These are phyloP conservation scores for Apophysomyces variabilis DNA, from an alignment of 371 early-diverging fungal species.

Conservation along the genomic window DNA sequence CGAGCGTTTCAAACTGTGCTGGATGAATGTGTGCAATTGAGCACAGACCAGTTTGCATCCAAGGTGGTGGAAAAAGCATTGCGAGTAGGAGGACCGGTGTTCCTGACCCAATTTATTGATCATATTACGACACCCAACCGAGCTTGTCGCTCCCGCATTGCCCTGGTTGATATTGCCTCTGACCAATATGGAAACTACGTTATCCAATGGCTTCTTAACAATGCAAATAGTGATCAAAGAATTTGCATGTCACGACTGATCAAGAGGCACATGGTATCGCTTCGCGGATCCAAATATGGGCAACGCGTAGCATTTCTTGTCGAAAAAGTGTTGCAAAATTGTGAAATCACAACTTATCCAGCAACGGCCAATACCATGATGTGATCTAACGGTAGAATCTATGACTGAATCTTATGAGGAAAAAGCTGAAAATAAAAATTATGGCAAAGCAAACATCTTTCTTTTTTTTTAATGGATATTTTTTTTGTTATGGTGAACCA, in stretches of 20 bases:
- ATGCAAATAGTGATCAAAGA: conserved; percentile 65
- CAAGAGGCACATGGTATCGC: conserved; percentile 69
- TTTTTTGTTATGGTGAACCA: too few species aligned
- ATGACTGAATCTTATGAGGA: too few species aligned
- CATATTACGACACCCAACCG: conserved; percentile 24
- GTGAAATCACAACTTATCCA: conserved; percentile 38
- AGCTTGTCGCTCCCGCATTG: conserved; percentile 44
- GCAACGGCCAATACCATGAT: conserved; percentile 1
- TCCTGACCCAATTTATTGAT: conserved; percentile 32
- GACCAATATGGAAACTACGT: conserved; percentile 93
- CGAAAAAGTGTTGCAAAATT: conserved; percentile 51
- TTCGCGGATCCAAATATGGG: conserved; percentile 79
- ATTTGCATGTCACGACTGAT: conserved; percentile 66
- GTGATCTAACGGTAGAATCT: conserved; percentile 1
- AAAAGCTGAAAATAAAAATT: too few species aligned
- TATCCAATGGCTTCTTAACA: conserved; percentile 72
- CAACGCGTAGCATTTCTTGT: conserved; percentile 80
- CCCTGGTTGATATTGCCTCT: conserved; percentile 61
- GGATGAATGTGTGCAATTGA: conserved; percentile 54
- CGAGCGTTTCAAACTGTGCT: conserved; percentile 54
- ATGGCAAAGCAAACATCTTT: too few species aligned
- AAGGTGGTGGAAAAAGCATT: conserved; percentile 80
- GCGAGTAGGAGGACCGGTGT: conserved; percentile 56
- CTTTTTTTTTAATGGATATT: too few species aligned
- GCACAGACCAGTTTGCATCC: conserved; percentile 77